These are phyloP conservation scores for Polyporus arcularius DNA, from an alignment of 768 basidiomycete species.

Conservation along the genomic window DNA sequence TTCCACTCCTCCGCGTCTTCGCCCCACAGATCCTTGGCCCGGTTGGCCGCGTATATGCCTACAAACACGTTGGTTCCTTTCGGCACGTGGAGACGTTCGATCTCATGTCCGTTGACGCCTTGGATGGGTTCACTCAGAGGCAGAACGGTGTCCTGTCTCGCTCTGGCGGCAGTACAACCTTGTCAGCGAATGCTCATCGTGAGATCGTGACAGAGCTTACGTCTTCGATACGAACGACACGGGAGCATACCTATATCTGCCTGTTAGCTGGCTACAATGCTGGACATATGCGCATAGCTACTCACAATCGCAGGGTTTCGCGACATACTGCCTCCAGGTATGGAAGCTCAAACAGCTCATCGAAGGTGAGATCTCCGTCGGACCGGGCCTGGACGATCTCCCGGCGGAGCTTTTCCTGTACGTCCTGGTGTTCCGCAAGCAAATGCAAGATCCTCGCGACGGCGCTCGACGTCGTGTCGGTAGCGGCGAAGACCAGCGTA, in stretches of 20 bases:
- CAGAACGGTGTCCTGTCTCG: constrained; percentile 13
- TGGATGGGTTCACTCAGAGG: constrained; percentile 19
- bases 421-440: constrained; percentile 31
- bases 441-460: constrained; percentile 18
- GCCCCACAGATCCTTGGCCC: constrained; percentile 25
- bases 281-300: neutral
- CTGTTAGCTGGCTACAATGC: neutral
- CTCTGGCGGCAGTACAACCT: neutral
- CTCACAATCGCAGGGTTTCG: constrained; percentile 16
- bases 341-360: constrained; percentile 12
- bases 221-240: constrained; percentile 9
- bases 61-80: constrained; percentile 22
- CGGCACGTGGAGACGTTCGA: constrained; percentile 18
- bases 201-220: neutral
- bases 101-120: constrained; percentile 8
- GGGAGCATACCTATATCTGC: constrained; percentile 5
- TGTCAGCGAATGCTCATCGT: neutral
- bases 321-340: constrained; percentile 16
- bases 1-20: constrained; percentile 28
- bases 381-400: constrained; percentile 13
- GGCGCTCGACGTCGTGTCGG: constrained; percentile 28
- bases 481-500: constrained; percentile 21
- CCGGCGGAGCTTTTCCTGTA: constrained; percentile 34
- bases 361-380: constrained; percentile 13
- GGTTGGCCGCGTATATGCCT: constrained; percentile 24